Conservation (phyloP, 2,329 filamentous ascomycete genomes). For the Diaporthe vexans region DNA sequence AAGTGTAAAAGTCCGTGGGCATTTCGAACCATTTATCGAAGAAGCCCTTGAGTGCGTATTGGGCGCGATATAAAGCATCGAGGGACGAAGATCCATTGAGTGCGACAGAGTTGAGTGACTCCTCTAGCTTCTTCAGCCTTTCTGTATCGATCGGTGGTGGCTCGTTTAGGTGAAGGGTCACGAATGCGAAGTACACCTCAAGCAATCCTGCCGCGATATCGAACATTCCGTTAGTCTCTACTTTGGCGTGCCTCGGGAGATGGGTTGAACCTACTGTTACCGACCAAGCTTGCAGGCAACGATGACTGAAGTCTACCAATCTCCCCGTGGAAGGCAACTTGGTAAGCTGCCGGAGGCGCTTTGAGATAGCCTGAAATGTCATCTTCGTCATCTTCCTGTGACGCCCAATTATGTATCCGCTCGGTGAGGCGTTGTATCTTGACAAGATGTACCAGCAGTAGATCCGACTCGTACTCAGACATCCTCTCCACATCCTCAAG, state of each 20-base stretch:
- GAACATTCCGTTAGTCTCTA: background rate
- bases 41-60: slow-evolving; percentile 61
- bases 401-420: slow-evolving; percentile 60
- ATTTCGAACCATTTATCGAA: slow-evolving; percentile 64
- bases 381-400: slow-evolving; percentile 50
- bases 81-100: slow-evolving; percentile 56
- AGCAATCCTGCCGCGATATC: slow-evolving; percentile 52
- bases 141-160: slow-evolving; percentile 59
- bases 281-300: slow-evolving; percentile 52
- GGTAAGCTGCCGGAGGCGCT: slow-evolving; percentile 60
- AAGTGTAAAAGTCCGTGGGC: slow-evolving; percentile 58
- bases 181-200: slow-evolving; percentile 56
- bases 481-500: slow-evolving; percentile 59
- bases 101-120: slow-evolving; percentile 53
- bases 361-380: slow-evolving; percentile 53
- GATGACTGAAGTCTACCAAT: slow-evolving; percentile 57
- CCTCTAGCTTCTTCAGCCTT: slow-evolving; percentile 58
- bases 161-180: slow-evolving; percentile 61
- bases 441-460: slow-evolving; percentile 60
- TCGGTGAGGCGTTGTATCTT: slow-evolving; percentile 65
- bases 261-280: slow-evolving; percentile 53
- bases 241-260: background rate
- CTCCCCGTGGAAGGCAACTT: slow-evolving; percentile 61
- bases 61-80: slow-evolving; percentile 64
- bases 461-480: slow-evolving; percentile 62